Base-by-base conservation (phyloP, 495 filamentous ascomycete species). In the Antarctomyces pellizariae region DNA sequence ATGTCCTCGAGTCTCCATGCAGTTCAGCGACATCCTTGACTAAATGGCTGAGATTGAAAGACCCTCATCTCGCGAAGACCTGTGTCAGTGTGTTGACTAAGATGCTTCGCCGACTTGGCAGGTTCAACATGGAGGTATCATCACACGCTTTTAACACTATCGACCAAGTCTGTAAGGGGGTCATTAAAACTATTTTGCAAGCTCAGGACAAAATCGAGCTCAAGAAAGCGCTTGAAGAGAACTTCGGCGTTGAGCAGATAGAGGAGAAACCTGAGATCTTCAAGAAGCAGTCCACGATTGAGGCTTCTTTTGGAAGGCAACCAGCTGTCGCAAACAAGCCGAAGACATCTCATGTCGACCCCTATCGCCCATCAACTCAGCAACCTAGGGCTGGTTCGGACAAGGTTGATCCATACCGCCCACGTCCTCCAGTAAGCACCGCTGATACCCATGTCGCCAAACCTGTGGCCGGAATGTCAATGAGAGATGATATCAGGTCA, bases 11-110 rank as follows among this genome's bases (percentile, higher is more conserved):
- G 18, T 53, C 67, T 6, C 71, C 79, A 1, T 69, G 62, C 6
- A 39, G 43, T 24, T 64, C 71, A 7, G 69, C 79, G 44, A 54
- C 56, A 37, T 59, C 53, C 9, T 67, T 90, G 47, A 67, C 71
- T 7, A 75, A 72, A 43, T 84, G 82, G 76, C 53, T 93, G 7
- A 62, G 82, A 32, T 53, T 93, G 3, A 67, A 76, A 33, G 83
- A 93, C 45, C 59, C 65, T 18, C 91, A 75, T 36, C 62, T 93
- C n/a, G 64, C 75, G 28, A 62, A 53, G 9, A 73, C 71, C 7
- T 62, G 76, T 28, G 74, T 82, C 25, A 67, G 50, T 10, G 44
- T 64, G 13, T 40, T 63, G 24, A 49, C 53, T 15, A 79, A 84
- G 43, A 56, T 93, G 15, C 59, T 93, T 22, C 56, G 59, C 3